Conservation (phyloP, 192 early-diverging fungal species). For the Podila clonocystis region DNA sequence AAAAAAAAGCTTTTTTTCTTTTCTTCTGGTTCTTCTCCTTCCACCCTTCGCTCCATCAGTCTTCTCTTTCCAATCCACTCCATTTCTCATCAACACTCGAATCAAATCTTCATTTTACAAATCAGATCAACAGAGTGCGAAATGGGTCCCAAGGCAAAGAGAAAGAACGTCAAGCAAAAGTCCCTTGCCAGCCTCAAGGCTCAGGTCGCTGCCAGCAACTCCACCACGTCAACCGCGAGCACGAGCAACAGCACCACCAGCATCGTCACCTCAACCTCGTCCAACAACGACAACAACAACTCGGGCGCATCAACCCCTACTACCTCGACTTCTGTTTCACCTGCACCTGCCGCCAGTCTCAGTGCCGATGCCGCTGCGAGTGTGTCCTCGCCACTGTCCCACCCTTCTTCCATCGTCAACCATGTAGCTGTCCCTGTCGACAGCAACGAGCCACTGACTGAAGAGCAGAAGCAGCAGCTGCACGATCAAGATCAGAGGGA, state of each 20-base stretch:
- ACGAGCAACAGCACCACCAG: neutral
- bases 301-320: neutral
- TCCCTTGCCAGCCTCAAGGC: slow-evolving; percentile 24
- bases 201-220: slow-evolving; percentile 9
- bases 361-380: neutral
- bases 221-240: neutral
- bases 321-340: neutral
- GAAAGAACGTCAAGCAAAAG: slow-evolving; percentile 39
- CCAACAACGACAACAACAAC: neutral
- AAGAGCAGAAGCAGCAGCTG: slow-evolving; percentile 9
- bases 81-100: too few relatives aligned
- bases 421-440: slow-evolving; percentile 21
- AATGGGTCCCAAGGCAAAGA: slow-evolving; percentile 40
- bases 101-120: neutral
- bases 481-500: slow-evolving; percentile 5
- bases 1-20: too few relatives aligned
- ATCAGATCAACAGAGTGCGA: neutral
- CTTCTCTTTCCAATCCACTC: too few relatives aligned
- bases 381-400: neutral
- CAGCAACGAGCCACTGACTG: slow-evolving; percentile 13
- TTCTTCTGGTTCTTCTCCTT: too few relatives aligned
- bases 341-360: slow-evolving; percentile 9
- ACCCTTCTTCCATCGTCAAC: slow-evolving; percentile 34
- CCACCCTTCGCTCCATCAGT: too few relatives aligned
- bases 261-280: slow-evolving; percentile 11